Evolutionary conservation across 2,329 filamentous ascomycete species (phyloP), one percentile per base, ranked within the genome.

Genomic region (Alternaria viburni): DNA sequence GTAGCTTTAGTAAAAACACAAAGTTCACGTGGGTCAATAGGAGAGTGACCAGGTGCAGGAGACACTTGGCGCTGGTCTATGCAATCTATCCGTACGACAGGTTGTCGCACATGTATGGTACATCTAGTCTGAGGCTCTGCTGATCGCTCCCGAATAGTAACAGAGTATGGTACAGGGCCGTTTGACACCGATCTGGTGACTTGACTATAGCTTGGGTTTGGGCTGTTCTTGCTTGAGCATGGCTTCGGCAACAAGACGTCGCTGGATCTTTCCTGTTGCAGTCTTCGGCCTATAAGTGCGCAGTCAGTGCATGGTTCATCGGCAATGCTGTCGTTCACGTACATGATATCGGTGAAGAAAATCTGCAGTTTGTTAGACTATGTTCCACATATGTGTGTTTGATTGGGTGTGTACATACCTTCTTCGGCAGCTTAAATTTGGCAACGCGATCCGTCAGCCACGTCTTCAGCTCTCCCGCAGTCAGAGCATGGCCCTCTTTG

Each of bases 231-330:
- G 86, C 84, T 92, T 92, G 79, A 90, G 84, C 91, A 96, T 95
- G 28, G 88, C 88, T 80, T 95, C 92, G 13, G 92, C 92, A n/a
- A 96, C 92, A 73, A 94, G 92, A 66, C 92, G 87, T 65, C 93
- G 85, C 81, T 96, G 93, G 62, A 96, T 91, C 85, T 96, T 96
- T 59, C 93, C 93, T 6, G 93, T 96, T n/a, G 93, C 92, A 5
- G 93, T 95, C 86, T 96, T 96, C 66, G 93, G 93, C 67, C 67
- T 69, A 21, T 26, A 46, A 21, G 17, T 51, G 43, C 13, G 51
- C 17, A 44, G 55, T 67, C 47, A 67, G 64, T 60, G 41, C 30
- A 57, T 54, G 55, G 47, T 56, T 60, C 47, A 57, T 12, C 25
- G 23, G 25, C 23, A 45, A 13, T 15, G 23, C 19, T 44, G 23